A percentile compares a stretch with the other conserved stretches of the same genome.
Conservation (phyloP, 1,284 basidiomycete genomes). For the Vanrija pseudolonga region DNA sequence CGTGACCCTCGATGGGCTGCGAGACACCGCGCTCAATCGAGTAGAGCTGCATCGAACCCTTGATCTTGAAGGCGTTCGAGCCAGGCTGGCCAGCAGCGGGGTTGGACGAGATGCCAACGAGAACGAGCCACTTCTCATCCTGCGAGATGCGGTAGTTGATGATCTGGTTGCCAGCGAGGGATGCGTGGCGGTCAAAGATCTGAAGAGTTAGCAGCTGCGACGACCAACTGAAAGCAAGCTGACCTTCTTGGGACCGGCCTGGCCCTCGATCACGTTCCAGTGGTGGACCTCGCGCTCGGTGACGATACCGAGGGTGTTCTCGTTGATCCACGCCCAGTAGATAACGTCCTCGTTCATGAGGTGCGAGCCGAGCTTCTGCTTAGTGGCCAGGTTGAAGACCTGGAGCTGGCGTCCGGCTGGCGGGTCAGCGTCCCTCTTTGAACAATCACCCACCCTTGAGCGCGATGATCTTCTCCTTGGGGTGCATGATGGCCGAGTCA, state of each 20-base stretch:
- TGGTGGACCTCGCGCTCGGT: constrained; percentile 92
- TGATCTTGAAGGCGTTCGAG: constrained; percentile 94
- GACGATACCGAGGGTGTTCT: constrained; percentile 88
- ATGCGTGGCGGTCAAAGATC: constrained; percentile 94
- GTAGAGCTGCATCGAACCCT: constrained; percentile 94
- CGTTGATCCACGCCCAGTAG: constrained; percentile 98
- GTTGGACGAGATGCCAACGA: constrained; percentile 95
- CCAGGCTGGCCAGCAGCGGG: constrained; percentile 61
- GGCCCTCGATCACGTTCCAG: constrained; percentile 64
- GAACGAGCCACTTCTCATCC: constrained; percentile 96
- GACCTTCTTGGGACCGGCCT: constrained; percentile 44
- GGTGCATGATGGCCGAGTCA: constrained; percentile 99
- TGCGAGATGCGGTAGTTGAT: constrained; percentile 93
- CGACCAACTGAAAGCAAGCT: constrained; percentile 26
- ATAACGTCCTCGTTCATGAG: constrained; percentile 89
- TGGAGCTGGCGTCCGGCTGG: constrained; percentile 89
- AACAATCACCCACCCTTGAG: constrained; percentile 66
- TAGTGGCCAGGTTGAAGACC: constrained; percentile 96
- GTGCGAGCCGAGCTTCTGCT: constrained; percentile 96
- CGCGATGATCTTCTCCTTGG: constrained; percentile 93
- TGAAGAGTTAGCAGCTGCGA: too few relatives aligned
- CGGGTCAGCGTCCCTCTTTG: neutral
- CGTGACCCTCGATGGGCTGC: constrained; percentile 98
- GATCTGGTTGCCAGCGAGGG: constrained; percentile 91
- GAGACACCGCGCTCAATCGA: constrained; percentile 75